Base-by-base conservation (phyloP, 306 rosid genomes). In the Urtica urens region DNA sequence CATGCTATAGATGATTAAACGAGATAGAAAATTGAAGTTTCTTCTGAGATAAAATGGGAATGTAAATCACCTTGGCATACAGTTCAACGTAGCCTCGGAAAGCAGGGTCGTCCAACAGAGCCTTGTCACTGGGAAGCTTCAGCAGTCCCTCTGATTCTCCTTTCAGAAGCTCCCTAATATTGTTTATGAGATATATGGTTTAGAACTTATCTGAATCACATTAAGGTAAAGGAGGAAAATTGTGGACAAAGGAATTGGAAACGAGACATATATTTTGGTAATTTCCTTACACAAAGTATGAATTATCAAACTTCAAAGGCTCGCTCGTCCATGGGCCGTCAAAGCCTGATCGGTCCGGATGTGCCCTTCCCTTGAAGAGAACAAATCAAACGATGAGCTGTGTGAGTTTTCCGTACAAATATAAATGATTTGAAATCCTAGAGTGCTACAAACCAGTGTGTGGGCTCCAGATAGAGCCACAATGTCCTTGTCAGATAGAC, bases 381-480 rank as follows among this genome's bases (percentile, higher is more conserved):
- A 63, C 38, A 4, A 66, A 42, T 33, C 9, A 38, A 51, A 48
- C 2, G 22, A 34, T 57, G 53, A 14, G 31, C 49, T 23, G n/a
- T 6, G 38, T 3, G 24, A 5, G 23, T 40, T 13, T 38, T 1
- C 9, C 37, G 10, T 6, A 27, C 28, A 11, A 38, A 10, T 7
- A 13, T 18, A 46, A 18, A 8, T 22, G 30, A 13, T 45, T 27
- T 15, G 30, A 14, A 27, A n/a, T n/a, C n/a, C n/a, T n/a, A n/a
- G n/a, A n/a, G n/a, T n/a, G n/a, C n/a, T n/a, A n/a, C n/a, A 3
- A 71, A 84, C 97, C 93, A 90, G 33, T 40, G 93, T 90, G 70
- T 90, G 97, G 48, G 79, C 95, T 58, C 97, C 97, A 9, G 97
- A 90, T 9, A 88, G 71, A 23, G 71, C 95, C 63, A 81, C 97